A percentile compares a stretch with the other conserved stretches of the same genome.
Evolutionary conservation across 768 basidiomycete species (phyloP).

Genomic region (Tulasnella sp.): DNA sequence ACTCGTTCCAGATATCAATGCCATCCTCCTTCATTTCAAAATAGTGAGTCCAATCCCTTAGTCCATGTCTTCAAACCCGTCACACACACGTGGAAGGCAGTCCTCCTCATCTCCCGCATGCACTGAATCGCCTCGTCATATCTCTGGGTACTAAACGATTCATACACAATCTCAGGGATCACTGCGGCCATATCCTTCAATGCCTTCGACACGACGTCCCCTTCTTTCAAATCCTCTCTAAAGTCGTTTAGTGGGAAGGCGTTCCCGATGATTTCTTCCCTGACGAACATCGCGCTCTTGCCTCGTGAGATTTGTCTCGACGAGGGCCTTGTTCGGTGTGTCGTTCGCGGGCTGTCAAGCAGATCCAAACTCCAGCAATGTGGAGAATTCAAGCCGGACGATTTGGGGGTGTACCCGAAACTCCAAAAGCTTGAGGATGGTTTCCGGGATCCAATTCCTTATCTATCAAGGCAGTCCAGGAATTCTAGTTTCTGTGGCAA

Average conservation of each 20-base stretch:
- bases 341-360: too few relatives aligned
- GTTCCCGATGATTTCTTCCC: constrained; percentile 68
- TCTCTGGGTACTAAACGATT: constrained; percentile 63
- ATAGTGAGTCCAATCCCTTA: neutral
- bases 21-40: constrained; percentile 57
- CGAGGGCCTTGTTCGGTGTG: too few relatives aligned
- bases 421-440: too few relatives aligned
- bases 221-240: constrained; percentile 52
- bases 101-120: constrained; percentile 56
- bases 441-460: too few relatives aligned
- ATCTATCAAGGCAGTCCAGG: too few relatives aligned
- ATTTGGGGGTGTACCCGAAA: too few relatives aligned
- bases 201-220: constrained; percentile 77
- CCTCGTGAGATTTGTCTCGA: neutral
- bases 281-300: constrained; percentile 29
- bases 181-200: constrained; percentile 70
- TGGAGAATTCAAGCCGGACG: too few relatives aligned
- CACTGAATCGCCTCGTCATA: constrained; percentile 66
- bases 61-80: neutral
- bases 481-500: too few relatives aligned
- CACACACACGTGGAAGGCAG: constrained; percentile 50
- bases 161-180: constrained; percentile 58
- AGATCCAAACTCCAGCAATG: too few relatives aligned
- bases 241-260: constrained; percentile 74
- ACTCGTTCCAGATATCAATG: constrained; percentile 75